These are phyloP conservation scores for Sphagnum fallax DNA, from an alignment of 228 moss, liverwort and hornwort genomes.

Conservation along the genomic window DNA sequence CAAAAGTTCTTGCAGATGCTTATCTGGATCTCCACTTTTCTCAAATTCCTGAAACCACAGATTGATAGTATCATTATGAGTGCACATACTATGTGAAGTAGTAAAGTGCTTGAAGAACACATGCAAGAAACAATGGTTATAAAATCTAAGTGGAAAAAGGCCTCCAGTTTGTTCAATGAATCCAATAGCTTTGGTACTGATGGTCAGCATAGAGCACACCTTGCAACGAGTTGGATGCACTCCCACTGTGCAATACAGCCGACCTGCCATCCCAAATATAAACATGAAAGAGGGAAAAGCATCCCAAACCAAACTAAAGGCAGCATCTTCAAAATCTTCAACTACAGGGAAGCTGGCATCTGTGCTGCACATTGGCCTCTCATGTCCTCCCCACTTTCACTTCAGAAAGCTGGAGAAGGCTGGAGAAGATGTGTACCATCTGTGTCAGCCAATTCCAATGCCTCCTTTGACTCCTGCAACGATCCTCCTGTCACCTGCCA, in stretches of 20 bases:
- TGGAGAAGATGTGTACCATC: constrained; percentile 42
- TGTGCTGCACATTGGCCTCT: too few relatives aligned
- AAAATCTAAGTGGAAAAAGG: too few relatives aligned
- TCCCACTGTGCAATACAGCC: constrained; percentile 89
- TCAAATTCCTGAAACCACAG: constrained; percentile 65
- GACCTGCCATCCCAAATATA: constrained; percentile 32
- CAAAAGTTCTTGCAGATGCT: constrained; percentile 74
- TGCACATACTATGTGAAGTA: too few relatives aligned
- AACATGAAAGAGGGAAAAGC: not conserved
- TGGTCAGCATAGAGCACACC: constrained; percentile 21
- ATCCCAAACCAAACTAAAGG: not conserved
- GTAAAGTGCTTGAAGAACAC: too few relatives aligned
- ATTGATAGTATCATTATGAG: too few relatives aligned
- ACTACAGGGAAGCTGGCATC: too few relatives aligned
- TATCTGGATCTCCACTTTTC: constrained; percentile 67
- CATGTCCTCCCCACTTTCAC: too few relatives aligned
- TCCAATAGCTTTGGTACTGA: not conserved
- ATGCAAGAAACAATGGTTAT: too few relatives aligned
- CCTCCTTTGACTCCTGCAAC: constrained; percentile 80
- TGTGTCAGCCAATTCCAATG: constrained; percentile 69
- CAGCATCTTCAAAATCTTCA: too few relatives aligned
- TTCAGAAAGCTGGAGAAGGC: too few relatives aligned
- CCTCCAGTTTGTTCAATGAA: not conserved
- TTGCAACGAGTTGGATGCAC: constrained; percentile 93
- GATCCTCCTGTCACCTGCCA: constrained; percentile 92